Conservation (phyloP, 257 asterid genomes). For the Solanum etuberosum region DNA sequence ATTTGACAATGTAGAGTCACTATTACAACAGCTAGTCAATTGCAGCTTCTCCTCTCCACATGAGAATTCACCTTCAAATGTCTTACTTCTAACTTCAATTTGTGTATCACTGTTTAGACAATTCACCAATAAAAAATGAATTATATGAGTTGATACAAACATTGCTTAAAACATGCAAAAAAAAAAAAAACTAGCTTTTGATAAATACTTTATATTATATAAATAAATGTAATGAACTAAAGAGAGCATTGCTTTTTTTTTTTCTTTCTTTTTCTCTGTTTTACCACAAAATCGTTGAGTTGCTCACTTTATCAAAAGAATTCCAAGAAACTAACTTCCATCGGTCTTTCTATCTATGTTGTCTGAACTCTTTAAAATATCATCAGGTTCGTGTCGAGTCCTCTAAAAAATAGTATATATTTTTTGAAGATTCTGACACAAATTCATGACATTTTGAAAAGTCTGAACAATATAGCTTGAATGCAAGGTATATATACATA, state of each 20-base stretch:
- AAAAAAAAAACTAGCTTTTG: neutral
- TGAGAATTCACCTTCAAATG: neutral
- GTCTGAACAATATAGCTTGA: neutral
- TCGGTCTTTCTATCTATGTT: neutral
- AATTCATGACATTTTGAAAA: neutral
- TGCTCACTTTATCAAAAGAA: neutral
- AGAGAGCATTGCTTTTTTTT: neutral
- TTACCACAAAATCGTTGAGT: neutral
- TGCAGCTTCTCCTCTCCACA: neutral
- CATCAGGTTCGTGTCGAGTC: rapidly evolving
- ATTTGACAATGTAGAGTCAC: constrained; percentile 24
- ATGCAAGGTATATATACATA: neutral
- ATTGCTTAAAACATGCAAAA: neutral
- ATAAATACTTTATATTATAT: neutral
- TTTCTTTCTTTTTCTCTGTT: neutral
- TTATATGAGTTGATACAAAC: neutral
- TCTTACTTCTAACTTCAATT: neutral
- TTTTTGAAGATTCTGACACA: neutral
- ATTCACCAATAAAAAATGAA: neutral
- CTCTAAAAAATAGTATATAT: no score
- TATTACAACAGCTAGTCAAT: neutral
- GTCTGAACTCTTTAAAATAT: neutral
- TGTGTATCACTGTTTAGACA: neutral
- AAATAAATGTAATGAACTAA: neutral
- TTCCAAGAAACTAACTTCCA: neutral